phyloP scores from a whole-genome alignment of 2,329 filamentous ascomycete species.

The Paracorniculantispora psalliotae region DNA sequence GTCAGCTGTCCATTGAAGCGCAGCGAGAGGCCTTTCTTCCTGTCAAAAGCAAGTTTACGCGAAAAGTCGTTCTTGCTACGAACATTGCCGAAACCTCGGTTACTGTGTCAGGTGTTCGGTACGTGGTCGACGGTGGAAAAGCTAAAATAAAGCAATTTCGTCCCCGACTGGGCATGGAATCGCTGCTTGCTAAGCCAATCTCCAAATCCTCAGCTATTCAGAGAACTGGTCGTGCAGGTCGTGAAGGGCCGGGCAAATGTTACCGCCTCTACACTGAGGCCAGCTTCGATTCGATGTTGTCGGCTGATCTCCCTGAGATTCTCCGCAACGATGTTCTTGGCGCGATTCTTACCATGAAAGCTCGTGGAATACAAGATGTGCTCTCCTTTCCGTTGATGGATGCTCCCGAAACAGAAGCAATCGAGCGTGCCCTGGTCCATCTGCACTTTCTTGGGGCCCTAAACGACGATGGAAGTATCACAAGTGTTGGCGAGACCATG shows the following conservation, averaged over 20 bases:
- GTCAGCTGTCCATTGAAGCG: slow-evolving; percentile 78
- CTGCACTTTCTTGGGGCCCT: slow-evolving; percentile 76
- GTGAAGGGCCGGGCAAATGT: slow-evolving; percentile 87
- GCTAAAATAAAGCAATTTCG: slow-evolving; percentile 92
- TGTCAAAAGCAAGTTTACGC: slow-evolving; percentile 62
- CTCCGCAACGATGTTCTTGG: slow-evolving; percentile 82
- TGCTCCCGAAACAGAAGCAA: slow-evolving; percentile 66
- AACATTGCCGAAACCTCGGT: slow-evolving; percentile 99
- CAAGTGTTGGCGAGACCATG: slow-evolving; percentile 67
- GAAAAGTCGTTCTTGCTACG: slow-evolving; percentile 87
- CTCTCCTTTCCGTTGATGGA: slow-evolving; percentile 82
- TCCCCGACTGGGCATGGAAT: slow-evolving; percentile 79
- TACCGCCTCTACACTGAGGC: slow-evolving; percentile 82
- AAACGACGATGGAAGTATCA: slow-evolving; percentile 67
- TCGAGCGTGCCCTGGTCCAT: slow-evolving; percentile 77
- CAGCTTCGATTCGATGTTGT: slow-evolving; percentile 64
- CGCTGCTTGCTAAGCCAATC: slow-evolving; percentile 82
- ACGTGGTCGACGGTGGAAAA: slow-evolving; percentile 89
- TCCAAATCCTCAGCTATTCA: slow-evolving; percentile 93
- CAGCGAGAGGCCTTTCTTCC: slow-evolving; percentile 84
- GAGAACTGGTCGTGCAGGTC: slow-evolving; percentile 82
- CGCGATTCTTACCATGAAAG: slow-evolving; percentile 88
- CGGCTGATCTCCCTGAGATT: slow-evolving; percentile 81
- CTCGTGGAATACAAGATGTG: slow-evolving; percentile 77
- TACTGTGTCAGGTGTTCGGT: slow-evolving; percentile 87